Conservation (phyloP, 805 yeast species). For the Candida orba region DNA sequence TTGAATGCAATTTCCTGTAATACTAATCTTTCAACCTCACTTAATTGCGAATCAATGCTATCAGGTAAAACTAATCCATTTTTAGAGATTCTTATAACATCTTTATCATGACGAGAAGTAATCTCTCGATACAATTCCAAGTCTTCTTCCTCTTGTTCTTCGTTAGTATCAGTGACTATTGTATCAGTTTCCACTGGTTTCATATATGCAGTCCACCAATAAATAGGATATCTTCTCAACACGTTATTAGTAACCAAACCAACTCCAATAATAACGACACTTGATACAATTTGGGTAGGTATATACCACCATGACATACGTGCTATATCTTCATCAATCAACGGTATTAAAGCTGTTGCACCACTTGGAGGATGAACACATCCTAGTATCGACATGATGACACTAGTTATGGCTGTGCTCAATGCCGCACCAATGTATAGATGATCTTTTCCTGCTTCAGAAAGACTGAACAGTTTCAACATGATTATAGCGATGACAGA, state of each 20-base stretch:
- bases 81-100: neutral
- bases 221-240: slow-evolving; percentile 44
- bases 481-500: slow-evolving; percentile 48
- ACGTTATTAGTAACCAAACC: slow-evolving; percentile 51
- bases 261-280: slow-evolving; percentile 39
- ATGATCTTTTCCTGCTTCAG: slow-evolving; percentile 35
- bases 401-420: slow-evolving; percentile 47
- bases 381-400: slow-evolving; percentile 44
- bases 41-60: neutral
- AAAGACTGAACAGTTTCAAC: slow-evolving; percentile 44
- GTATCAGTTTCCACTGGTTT: neutral
- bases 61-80: slow-evolving; percentile 3
- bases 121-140: neutral
- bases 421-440: slow-evolving; percentile 54
- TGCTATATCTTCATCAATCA: slow-evolving; percentile 37
- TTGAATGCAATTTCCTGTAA: slow-evolving; percentile 2
- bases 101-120: neutral
- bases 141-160: neutral
- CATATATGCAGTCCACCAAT: slow-evolving; percentile 45
- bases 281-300: slow-evolving; percentile 45
- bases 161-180: neutral
- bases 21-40: slow-evolving; percentile 5
- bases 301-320: slow-evolving; percentile 60
- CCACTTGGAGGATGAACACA: slow-evolving; percentile 71
- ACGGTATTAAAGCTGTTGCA: slow-evolving; percentile 57